Percentiles rank a stretch among this genome's conserved stretches.
These are phyloP conservation scores for Cardamine occulta DNA, from an alignment of 345 rosid genomes.

Conservation along the genomic window DNA sequence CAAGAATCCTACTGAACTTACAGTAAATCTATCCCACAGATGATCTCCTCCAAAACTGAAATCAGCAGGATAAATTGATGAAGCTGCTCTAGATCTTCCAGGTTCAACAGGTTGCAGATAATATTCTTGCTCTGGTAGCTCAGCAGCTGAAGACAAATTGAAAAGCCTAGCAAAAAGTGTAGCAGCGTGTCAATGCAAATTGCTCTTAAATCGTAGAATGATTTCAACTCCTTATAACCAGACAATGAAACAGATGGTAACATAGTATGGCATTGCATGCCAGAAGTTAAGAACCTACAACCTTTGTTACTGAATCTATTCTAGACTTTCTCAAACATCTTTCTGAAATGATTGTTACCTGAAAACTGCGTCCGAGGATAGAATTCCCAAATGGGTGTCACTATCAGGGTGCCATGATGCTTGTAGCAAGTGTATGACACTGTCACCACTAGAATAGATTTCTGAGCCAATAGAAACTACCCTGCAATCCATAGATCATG, in stretches of 20 bases:
- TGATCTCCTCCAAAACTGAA: slow-evolving; percentile 91
- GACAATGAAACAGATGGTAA: no score
- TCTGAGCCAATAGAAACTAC: slow-evolving; percentile 76
- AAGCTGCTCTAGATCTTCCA: slow-evolving; percentile 75
- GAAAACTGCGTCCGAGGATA: slow-evolving; percentile 96
- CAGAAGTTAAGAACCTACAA: slow-evolving; percentile 12
- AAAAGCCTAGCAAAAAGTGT: slow-evolving; percentile 63
- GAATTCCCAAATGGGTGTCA: slow-evolving; percentile 78
- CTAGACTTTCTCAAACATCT: background rate
- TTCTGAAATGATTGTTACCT: slow-evolving; percentile 53
- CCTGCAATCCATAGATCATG: slow-evolving; percentile 53
- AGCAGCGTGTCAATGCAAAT: slow-evolving; percentile 21
- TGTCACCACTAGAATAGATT: slow-evolving; percentile 59
- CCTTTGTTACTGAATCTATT: slow-evolving; percentile 1
- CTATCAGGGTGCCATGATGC: slow-evolving; percentile 90
- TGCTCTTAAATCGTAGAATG: background rate
- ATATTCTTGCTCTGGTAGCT: slow-evolving; percentile 94
- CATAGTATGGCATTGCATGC: slow-evolving; percentile 17
- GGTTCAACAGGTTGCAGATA: slow-evolving; percentile 91
- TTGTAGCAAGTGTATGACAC: slow-evolving; percentile 60
- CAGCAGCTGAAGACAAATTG: slow-evolving; percentile 70
- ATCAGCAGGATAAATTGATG: slow-evolving; percentile 81
- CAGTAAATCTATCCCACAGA: slow-evolving; percentile 93
- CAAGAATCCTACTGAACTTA: slow-evolving; percentile 53
- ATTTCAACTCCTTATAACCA: background rate